phyloP scores from a whole-genome alignment of 2,329 filamentous ascomycete species.

The Microthyrium microscopicum region DNA sequence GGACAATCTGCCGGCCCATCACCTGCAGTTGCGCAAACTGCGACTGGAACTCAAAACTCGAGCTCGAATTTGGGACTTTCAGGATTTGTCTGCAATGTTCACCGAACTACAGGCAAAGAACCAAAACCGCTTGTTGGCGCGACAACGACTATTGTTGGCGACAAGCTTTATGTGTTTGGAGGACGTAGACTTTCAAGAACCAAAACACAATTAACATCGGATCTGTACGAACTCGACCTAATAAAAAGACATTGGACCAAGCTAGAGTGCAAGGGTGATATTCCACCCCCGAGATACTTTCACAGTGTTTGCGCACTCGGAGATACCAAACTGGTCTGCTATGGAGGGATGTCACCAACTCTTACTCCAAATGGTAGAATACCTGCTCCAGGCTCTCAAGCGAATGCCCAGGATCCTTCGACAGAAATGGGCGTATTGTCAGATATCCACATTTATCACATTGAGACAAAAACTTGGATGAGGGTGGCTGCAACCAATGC shows the following conservation, averaged over 20 bases:
- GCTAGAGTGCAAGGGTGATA: slow-evolving; percentile 64
- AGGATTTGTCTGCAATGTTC: slow-evolving; percentile 51
- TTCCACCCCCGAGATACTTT: slow-evolving; percentile 86
- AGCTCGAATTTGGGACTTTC: slow-evolving; percentile 43
- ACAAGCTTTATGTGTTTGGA: slow-evolving; percentile 94
- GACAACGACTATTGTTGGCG: slow-evolving; percentile 84
- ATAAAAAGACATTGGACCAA: slow-evolving; percentile 88
- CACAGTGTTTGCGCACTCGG: slow-evolving; percentile 90
- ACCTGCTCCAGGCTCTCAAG: slow-evolving; percentile 21
- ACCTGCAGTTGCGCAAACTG: slow-evolving; percentile 19
- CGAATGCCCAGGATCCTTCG: slow-evolving; percentile 41
- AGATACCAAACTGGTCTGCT: slow-evolving; percentile 92
- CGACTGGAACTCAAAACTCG: slow-evolving; percentile 20
- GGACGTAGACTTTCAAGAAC: slow-evolving; percentile 74
- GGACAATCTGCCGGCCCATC: slow-evolving; percentile 31
- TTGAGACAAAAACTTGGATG: slow-evolving; percentile 67
- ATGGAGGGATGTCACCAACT: slow-evolving; percentile 90
- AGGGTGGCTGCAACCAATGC: slow-evolving; percentile 64
- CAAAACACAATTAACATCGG: slow-evolving; percentile 69
- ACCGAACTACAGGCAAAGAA: slow-evolving; percentile 76
- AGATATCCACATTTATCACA: slow-evolving; percentile 91
- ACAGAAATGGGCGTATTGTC: slow-evolving; percentile 94
- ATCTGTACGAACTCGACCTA: slow-evolving; percentile 85
- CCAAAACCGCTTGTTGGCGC: slow-evolving; percentile 85
- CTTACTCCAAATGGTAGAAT: slow-evolving; percentile 25